Evolutionary conservation across 306 rosid species (phyloP).

Genomic region (Rosa rugosa): DNA sequence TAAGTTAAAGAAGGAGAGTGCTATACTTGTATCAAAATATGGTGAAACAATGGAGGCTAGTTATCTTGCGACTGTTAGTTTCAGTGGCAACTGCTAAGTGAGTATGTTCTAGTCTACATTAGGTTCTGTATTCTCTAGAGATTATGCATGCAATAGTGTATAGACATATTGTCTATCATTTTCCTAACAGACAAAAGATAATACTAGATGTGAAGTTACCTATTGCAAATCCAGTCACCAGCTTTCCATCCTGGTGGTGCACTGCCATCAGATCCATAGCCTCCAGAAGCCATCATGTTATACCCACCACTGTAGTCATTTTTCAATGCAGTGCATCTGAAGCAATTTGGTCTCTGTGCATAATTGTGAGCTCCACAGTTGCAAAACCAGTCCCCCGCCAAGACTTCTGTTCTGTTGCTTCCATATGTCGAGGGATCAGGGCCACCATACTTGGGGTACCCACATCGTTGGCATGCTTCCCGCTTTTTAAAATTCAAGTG

Average conservation of each 20-base stretch:
- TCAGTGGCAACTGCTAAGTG: not conserved
- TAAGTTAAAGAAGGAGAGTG: not conserved
- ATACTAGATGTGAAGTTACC: constrained; percentile 46
- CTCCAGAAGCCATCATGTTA: constrained; percentile 47
- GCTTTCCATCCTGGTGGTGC: constrained; percentile 94
- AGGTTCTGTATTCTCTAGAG: not conserved
- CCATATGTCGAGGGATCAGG: constrained; percentile 75
- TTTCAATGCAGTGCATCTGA: constrained; percentile 58
- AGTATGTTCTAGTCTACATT: not conserved
- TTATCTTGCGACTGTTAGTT: not conserved
- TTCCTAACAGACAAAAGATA: constrained; percentile 12
- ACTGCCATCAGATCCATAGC: constrained; percentile 53
- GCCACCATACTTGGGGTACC: constrained; percentile 88
- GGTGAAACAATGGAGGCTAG: constrained; percentile 17
- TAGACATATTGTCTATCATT: not conserved
- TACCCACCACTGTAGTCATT: constrained; percentile 48
- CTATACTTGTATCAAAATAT: not conserved
- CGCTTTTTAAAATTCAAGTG: constrained; percentile 85
- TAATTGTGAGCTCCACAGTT: constrained; percentile 90
- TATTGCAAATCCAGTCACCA: constrained; percentile 91
- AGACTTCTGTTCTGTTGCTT: constrained; percentile 59
- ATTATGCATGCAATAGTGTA: not conserved
- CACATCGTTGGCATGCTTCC: constrained; percentile 79
- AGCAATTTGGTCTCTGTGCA: constrained; percentile 83
- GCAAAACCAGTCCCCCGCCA: constrained; percentile 98